Evolutionary conservation across 2,329 filamentous ascomycete species (phyloP).

Genomic region (Fusarium pseudoanthophilum): DNA sequence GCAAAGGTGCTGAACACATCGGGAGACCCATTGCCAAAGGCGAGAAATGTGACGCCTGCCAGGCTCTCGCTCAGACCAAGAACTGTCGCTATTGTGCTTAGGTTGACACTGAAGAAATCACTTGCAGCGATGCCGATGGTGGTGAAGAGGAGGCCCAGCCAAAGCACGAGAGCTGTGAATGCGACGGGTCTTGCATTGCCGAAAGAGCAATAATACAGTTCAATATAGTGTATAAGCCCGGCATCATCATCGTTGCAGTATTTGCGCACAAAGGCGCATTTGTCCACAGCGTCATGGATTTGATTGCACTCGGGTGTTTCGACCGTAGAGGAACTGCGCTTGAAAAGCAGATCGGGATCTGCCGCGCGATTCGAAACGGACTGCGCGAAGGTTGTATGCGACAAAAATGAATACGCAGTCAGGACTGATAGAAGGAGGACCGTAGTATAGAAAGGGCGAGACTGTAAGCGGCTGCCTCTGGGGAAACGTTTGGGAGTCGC

Average conservation of each 20-base stretch:
- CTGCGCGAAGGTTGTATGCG: conserved; percentile 35
- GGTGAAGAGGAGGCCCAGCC: conserved; percentile 91
- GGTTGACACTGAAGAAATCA: conserved; percentile 97
- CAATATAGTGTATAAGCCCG: conserved; percentile 87
- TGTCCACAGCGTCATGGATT: conserved; percentile 79
- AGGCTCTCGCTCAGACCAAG: conserved; percentile 95
- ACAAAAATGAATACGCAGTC: conserved; percentile 57
- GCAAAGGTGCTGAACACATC: conserved; percentile 99
- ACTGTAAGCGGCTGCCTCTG: conserved; percentile 53
- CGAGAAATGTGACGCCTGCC: conserved; percentile 94
- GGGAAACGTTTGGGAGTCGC: conserved; percentile 16
- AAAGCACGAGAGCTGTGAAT: conserved; percentile 81
- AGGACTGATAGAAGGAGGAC: conserved; percentile 59
- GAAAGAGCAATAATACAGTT: conserved; percentile 88
- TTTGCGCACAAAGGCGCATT: conserved; percentile 85
- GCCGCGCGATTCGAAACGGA: conserved; percentile 15
- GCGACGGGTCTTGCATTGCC: conserved; percentile 75
- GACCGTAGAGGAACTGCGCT: conserved; percentile 41
- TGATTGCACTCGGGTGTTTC: conserved; percentile 72
- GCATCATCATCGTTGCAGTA: conserved; percentile 92
- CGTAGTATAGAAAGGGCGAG: conserved; percentile 62
- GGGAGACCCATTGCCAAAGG: conserved; percentile 96
- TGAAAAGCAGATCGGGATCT: conserved; percentile 34
- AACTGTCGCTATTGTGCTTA: conserved; percentile 90
- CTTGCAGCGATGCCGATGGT: conserved; percentile 98